A percentile compares a stretch with the other conserved stretches of the same genome.
Evolutionary conservation across 441 rosid species (phyloP).

Genomic region (Arabidopsis hybrid): DNA sequence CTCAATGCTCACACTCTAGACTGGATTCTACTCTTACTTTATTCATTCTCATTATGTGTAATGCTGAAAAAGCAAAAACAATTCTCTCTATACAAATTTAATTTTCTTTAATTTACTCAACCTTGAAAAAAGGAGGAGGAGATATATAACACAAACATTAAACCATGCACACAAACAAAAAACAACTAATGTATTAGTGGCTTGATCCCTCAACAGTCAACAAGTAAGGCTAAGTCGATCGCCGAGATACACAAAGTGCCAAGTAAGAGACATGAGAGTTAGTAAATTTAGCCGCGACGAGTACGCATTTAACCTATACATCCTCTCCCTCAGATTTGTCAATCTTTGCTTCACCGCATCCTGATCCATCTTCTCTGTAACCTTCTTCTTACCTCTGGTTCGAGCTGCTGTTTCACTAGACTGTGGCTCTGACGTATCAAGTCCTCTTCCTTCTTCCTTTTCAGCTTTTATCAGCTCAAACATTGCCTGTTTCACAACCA

Average conservation of each 20-base stretch:
- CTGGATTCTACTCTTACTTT: too few relatives aligned
- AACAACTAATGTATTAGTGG: not conserved
- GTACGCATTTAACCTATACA: constrained; percentile 58
- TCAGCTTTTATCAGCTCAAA: constrained; percentile 68
- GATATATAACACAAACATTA: not conserved
- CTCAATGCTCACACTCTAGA: too few relatives aligned
- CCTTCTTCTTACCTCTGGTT: constrained; percentile 9
- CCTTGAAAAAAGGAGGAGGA: too few relatives aligned
- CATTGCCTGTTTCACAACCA: constrained; percentile 49
- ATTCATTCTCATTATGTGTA: too few relatives aligned
- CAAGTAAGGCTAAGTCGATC: constrained; percentile 46
- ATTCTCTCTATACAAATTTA: too few relatives aligned
- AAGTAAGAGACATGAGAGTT: constrained; percentile 63
- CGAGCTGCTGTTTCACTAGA: constrained; percentile 17
- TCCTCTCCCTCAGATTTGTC: constrained; percentile 46
- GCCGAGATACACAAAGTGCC: constrained; percentile 69
- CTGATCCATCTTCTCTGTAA: constrained; percentile 35
- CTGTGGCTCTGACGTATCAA: constrained; percentile 35
- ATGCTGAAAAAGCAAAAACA: too few relatives aligned
- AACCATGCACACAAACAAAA: not conserved
- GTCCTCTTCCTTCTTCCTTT: constrained; percentile 78
- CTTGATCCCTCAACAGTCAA: constrained; percentile 36
- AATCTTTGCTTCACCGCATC: constrained; percentile 42
- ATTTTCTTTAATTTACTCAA: too few relatives aligned
- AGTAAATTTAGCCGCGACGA: constrained; percentile 62